Base-by-base conservation (phyloP, 495 filamentous ascomycete species). In the Emericellopsis terricola region DNA sequence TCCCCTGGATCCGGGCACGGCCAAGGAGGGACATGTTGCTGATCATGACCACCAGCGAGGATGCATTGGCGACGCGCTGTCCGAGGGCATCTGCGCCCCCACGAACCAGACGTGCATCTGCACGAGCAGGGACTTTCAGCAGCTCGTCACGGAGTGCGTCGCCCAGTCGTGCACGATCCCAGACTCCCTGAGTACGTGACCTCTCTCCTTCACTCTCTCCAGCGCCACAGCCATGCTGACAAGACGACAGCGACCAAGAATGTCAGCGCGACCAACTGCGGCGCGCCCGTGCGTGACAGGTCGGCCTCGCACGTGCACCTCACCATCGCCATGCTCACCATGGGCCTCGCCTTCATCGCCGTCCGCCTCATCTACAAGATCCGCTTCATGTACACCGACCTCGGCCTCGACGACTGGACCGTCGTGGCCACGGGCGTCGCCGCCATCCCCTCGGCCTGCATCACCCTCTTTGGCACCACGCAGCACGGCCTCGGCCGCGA, bases 401-500 rank as follows among this genome's bases (percentile, higher is more conserved):
- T 39, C 14, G 30, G 32, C 19, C 30, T 27, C 33, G 45, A 48
- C 19, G 45, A 48, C 33, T 38, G 34, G 32, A 36, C 42, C 16
- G 24, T 38, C 19, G 19, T 43, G 2, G 10, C 39, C 8, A 31
- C 40, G 10, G 27, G 37, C 29, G 3, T 44, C n/a, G 27, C 28
- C 3, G 38, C 30, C n/a, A 28, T 40, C 7, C 39, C 38, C 3
- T 30, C 32, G 19, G 26, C 28, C 10, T 16, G 28, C 17, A 16
- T 44, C 23, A 33, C 26, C 11, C 33, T 38, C 4, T 29, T 39
- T 26, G 41, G 33, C 16, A 28, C 39, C 13, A 39, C 29, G n/a
- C 31, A 36, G 2, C 41, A 50, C 21, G 55, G 55, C 8, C 35
- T 53, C 3, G 55, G 55, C 8, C 37, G 19, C 14, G 52, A 58